These are phyloP conservation scores for Suillus clintonianus DNA, from an alignment of 768 basidiomycete species.

Conservation along the genomic window DNA sequence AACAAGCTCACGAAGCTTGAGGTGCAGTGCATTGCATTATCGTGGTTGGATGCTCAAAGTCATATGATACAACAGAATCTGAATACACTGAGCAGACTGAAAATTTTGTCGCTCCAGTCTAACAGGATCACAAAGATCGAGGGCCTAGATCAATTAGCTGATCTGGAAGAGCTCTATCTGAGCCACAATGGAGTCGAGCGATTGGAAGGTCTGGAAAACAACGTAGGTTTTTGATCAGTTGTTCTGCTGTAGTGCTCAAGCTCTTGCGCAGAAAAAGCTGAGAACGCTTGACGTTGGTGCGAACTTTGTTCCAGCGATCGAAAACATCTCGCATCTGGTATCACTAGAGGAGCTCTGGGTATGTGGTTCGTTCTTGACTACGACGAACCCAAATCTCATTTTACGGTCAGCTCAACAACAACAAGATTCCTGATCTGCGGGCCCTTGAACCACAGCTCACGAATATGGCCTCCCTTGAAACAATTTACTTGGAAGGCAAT, in stretches of 20 bases:
- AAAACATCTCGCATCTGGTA: slow-evolving; percentile 77
- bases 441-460: slow-evolving; percentile 69
- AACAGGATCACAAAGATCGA: slow-evolving; percentile 92
- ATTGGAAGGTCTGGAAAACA: slow-evolving; percentile 83
- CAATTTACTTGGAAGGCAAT: slow-evolving; percentile 94
- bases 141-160: slow-evolving; percentile 68
- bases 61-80: slow-evolving; percentile 56
- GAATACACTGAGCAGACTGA: slow-evolving; percentile 66
- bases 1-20: slow-evolving; percentile 92
- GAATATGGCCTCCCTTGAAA: slow-evolving; percentile 65
- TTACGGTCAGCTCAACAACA: slow-evolving; percentile 76
- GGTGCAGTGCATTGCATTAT: slow-evolving; percentile 40
- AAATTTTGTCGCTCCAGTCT: slow-evolving; percentile 88
- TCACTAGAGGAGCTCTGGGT: slow-evolving; percentile 96
- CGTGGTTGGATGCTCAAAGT: background rate
- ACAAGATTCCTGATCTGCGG: slow-evolving; percentile 73
- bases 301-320: slow-evolving; percentile 79
- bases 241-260: background rate
- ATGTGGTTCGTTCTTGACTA: slow-evolving; percentile 20
- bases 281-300: slow-evolving; percentile 86
- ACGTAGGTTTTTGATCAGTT: slow-evolving; percentile 49
- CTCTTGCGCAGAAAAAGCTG: slow-evolving; percentile 52
- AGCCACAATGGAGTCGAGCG: slow-evolving; percentile 89
- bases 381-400: background rate
- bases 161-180: slow-evolving; percentile 88